Conservation (phyloP, 208 protist species). For the Trichomonas gallinae region DNA sequence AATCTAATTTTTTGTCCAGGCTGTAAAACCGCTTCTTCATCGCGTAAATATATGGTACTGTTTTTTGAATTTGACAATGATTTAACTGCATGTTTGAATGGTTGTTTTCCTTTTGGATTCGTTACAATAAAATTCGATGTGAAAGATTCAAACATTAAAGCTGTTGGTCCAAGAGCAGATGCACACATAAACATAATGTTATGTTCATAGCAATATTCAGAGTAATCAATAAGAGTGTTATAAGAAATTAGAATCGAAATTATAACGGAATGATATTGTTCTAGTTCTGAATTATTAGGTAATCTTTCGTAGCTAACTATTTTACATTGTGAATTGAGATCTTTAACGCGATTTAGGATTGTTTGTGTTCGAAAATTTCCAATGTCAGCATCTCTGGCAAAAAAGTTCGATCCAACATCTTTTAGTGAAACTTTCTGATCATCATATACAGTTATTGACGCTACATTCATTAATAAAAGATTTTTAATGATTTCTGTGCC, state of each 20-base stretch:
- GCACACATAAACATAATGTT: background rate
- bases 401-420: background rate
- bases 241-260: background rate
- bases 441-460: background rate
- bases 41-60: background rate
- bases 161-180: background rate
- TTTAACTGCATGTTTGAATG: background rate
- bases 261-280: background rate
- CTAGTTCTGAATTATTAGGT: background rate
- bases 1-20: background rate
- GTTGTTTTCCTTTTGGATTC: background rate
- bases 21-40: background rate
- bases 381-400: background rate
- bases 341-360: background rate
- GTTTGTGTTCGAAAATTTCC: background rate
- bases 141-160: background rate
- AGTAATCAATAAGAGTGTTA: background rate
- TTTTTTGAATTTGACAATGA: background rate
- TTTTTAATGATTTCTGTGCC: slow-evolving; percentile 2
- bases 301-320: background rate
- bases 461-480: background rate
- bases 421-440: background rate
- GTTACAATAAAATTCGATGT: background rate
- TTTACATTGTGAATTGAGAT: background rate
- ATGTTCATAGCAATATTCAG: background rate